Conservation (phyloP, 805 yeast genomes). For the Wickerhamiella kazuoi region DNA sequence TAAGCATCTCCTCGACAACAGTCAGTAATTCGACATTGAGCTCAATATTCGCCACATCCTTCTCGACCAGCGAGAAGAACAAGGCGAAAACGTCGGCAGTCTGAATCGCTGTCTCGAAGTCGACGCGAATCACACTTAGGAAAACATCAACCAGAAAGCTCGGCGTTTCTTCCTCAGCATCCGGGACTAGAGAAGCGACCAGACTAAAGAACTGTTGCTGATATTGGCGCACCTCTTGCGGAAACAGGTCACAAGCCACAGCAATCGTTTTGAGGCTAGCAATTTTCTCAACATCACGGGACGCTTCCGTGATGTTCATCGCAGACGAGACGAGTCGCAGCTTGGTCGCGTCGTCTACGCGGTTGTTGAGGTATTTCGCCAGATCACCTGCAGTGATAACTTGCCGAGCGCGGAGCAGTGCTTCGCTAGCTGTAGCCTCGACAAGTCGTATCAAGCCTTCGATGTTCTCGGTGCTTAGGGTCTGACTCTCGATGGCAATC, state of each 20-base stretch:
- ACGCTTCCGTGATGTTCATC: slow-evolving; percentile 2
- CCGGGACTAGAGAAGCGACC: slow-evolving; percentile 32
- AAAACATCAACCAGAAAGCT: slow-evolving; percentile 55
- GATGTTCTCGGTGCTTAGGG: slow-evolving; percentile 1
- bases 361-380: slow-evolving; percentile 8
- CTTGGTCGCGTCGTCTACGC: slow-evolving; percentile 7
- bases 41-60: slow-evolving; percentile 61
- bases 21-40: slow-evolving; percentile 50
- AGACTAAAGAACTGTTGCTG: slow-evolving; percentile 21
- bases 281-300: slow-evolving; percentile 6
- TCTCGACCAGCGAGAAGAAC: slow-evolving; percentile 45
- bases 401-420: slow-evolving; percentile 12
- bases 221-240: slow-evolving; percentile 10
- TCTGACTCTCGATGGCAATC: slow-evolving; percentile 8
- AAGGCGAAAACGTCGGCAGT: slow-evolving; percentile 30
- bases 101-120: slow-evolving; percentile 21
- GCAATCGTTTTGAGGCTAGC: slow-evolving; percentile 7
- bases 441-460: not conserved
- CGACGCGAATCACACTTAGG: slow-evolving; percentile 37
- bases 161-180: slow-evolving; percentile 66
- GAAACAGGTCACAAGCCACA: slow-evolving; percentile 7
- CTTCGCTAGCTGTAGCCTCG: not conserved
- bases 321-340: slow-evolving; percentile 7
- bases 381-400: slow-evolving; percentile 11
- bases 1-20: slow-evolving; percentile 44